Evolutionary conservation across 768 basidiomycete species (phyloP).

Genomic region (Leccinum variicolor): DNA sequence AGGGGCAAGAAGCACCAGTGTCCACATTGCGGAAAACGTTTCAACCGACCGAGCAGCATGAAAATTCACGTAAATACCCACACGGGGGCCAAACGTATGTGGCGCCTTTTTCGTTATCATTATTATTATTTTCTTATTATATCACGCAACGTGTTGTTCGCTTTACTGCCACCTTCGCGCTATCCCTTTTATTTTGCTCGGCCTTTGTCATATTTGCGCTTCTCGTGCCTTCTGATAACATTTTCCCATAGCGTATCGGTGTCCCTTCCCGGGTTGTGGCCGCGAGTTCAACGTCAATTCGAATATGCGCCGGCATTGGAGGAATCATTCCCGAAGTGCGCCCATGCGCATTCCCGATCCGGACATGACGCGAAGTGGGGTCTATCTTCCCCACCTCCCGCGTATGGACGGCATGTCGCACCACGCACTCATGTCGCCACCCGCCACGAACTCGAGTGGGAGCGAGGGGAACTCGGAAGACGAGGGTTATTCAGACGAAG

Average conservation of each 20-base stretch:
- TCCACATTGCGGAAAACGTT: constrained; percentile 38
- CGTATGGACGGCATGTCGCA: constrained; percentile 9
- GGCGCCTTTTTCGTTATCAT: constrained; percentile 7
- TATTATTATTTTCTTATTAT: constrained; percentile 1
- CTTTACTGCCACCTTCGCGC: constrained; percentile 12
- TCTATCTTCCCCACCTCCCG: constrained; percentile 10
- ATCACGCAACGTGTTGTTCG: constrained; percentile 22
- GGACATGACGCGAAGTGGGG: constrained; percentile 9
- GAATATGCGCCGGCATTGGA: constrained; percentile 79
- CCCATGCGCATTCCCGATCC: constrained; percentile 22
- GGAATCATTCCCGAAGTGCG: constrained; percentile 50
- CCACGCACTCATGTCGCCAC: constrained; percentile 26
- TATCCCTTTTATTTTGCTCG: constrained; percentile 8
- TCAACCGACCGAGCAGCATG: constrained; percentile 41
- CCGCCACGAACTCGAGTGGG: constrained; percentile 28
- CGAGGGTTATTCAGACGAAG: constrained; percentile 26
- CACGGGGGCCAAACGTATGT: constrained; percentile 38
- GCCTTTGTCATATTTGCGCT: neutral
- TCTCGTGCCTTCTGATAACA: constrained; percentile 11
- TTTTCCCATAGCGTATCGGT: constrained; percentile 56
- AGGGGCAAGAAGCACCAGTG: constrained; percentile 37
- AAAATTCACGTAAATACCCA: constrained; percentile 43
- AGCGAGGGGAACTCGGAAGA: constrained; percentile 30
- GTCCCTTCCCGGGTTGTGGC: constrained; percentile 71
- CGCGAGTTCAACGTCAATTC: constrained; percentile 82